Evolutionary conservation across 805 yeast genomes (phyloP).

Genomic region (Brettanomyces sp.): DNA sequence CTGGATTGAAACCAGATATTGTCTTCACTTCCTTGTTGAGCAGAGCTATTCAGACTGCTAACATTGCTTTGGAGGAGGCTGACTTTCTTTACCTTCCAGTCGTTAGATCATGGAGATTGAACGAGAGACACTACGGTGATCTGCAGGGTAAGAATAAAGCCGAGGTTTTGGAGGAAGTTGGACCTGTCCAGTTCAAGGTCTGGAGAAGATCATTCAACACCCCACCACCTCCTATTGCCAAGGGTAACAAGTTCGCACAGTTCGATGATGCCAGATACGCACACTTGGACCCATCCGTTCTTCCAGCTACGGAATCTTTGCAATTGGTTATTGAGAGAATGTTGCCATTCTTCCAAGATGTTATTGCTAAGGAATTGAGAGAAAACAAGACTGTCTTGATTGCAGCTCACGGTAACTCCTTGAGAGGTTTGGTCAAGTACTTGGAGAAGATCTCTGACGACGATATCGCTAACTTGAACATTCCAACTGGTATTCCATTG

Average conservation of each 20-base stretch:
- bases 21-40: conserved; percentile 85
- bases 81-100: conserved; percentile 89
- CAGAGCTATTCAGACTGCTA: conserved; percentile 96
- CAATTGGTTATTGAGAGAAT: conserved; percentile 91
- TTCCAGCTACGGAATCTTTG: conserved; percentile 93
- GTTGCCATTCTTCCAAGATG: conserved; percentile 95
- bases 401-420: conserved; percentile 98
- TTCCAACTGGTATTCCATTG: conserved; percentile 97
- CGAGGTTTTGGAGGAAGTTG: conserved; percentile 77
- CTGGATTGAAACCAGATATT: conserved; percentile 76
- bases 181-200: conserved; percentile 86
- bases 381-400: conserved; percentile 83
- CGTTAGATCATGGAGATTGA: conserved; percentile 93
- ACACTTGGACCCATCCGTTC: conserved; percentile 72
- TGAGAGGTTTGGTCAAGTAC: conserved; percentile 93
- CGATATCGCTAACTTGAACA: conserved; percentile 89
- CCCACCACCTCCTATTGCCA: conserved; percentile 87
- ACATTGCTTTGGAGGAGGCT: conserved; percentile 82
- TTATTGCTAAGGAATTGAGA: conserved; percentile 74
- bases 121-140: conserved; percentile 99
- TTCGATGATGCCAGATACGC: conserved; percentile 76
- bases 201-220: conserved; percentile 97
- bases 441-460: conserved; percentile 87
- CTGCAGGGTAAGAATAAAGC: conserved; percentile 98
- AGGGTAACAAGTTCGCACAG: conserved; percentile 75